Conservation (phyloP, 176 grass and related monocot species). For the Aegilops longissima region DNA sequence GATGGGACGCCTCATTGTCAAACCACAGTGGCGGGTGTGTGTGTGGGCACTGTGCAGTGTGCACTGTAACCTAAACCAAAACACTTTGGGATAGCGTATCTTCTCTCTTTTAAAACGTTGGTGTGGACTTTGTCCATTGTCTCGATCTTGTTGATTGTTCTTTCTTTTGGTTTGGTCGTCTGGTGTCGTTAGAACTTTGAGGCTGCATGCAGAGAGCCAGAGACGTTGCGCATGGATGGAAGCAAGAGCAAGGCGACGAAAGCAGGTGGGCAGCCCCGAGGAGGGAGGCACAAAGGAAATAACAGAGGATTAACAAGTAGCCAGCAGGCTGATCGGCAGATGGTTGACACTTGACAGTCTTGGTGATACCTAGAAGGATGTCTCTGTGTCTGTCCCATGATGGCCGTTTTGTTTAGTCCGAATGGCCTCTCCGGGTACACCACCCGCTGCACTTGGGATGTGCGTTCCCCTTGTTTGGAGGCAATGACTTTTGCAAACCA, state of each 20-base stretch:
- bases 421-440: neutral
- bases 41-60: no score
- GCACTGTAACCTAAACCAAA: constrained; percentile 23
- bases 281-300: constrained; percentile 30
- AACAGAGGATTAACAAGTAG: constrained; percentile 30
- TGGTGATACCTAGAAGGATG: constrained; percentile 39
- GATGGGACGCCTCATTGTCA: constrained; percentile 33
- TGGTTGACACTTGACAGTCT: constrained; percentile 40
- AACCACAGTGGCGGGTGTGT: neutral
- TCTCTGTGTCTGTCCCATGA: constrained; percentile 22
- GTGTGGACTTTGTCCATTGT: constrained; percentile 13
- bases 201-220: neutral
- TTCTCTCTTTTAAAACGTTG: constrained; percentile 8
- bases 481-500: neutral
- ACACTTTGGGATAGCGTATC: constrained; percentile 15
- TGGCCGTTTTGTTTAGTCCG: constrained; percentile 24
- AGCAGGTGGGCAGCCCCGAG: constrained; percentile 12
- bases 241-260: neutral
- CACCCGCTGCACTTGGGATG: constrained; percentile 7
- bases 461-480: neutral
- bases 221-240: neutral
- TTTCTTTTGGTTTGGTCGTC: neutral
- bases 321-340: neutral
- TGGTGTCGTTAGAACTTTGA: neutral
- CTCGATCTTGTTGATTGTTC: neutral